Base-by-base conservation (phyloP, 2,329 filamentous ascomycete species). In the Canariomyces notabilis region DNA sequence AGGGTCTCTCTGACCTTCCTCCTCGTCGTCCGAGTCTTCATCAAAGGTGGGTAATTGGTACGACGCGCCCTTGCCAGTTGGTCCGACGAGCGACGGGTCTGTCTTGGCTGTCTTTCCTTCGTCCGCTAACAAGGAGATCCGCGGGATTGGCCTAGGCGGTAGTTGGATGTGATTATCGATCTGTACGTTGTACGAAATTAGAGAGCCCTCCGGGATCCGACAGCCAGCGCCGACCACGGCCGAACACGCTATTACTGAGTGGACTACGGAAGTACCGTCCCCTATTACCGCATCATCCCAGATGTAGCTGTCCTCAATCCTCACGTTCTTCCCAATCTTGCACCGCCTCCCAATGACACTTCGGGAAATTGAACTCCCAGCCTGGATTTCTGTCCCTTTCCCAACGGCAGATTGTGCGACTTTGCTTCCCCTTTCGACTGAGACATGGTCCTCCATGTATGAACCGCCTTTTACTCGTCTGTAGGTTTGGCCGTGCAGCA, bases 291-390 rank as follows among this genome's bases (percentile, higher is more conserved):
- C 82, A 57, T 89, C 79, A 57, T 96, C 88, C 90, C 91, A 97
- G 53, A 98, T 80, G 58, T 89, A 91, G 18, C 87, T 85, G 56
- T 88, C 77, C 38, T 86, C 77, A 50, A 98, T 80, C 31, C 73
- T 77, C 21, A 93, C 90, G 54, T 93, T 87, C 56, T 80, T 83
- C 6, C 93, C 93, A 56, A 98, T 93, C 54, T 81, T 82, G 67
- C 91, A 97, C 55, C 86, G 77, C 51, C 85, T 79, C 23, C 93
- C 93, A 49, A 98, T 82, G 37, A 93, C 79, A 59, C 85, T 90
- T 65, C 86, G 85, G 7, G 74, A 74, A 23, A 98, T 77, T 0
- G 71, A 75, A 54, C 78, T 86, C 35, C 80, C 79, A 19, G 86
- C 79, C 5, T 86, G 90, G 44, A 98, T 77, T 46, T 75, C 82